Base-by-base conservation (phyloP, 2,329 filamentous ascomycete genomes). In the Elsinoe perseae region DNA sequence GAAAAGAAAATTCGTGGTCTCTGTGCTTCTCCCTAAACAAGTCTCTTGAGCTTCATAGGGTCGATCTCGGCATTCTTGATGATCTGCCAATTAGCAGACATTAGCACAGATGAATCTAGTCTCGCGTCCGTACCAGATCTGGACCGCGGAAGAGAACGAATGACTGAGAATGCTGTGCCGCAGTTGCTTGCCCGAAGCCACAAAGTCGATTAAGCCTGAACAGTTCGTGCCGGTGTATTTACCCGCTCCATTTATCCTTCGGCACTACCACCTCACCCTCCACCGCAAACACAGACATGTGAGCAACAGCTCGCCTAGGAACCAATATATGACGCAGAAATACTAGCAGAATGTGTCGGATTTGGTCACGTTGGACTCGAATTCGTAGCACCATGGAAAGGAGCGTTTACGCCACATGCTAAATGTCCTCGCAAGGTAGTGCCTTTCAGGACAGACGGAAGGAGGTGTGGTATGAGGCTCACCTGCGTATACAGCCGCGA, bases 271-370 rank as follows among this genome's bases (percentile, higher is more conserved):
- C 44, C 16, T 32, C 44, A 50, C 44, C 12, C 44, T 18, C 25
- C 44, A 50, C 16, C 25, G 44, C 25, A 30, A 30, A 50, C 44
- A 32, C 44, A 32, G 7, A 21, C 16, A 50, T 18, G 32, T 30
- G 44, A 5, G 27, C 40, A 44, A 44, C 14, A 18, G 44, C 44
- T 50, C 44, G 44, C 44, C 44, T 50, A 50, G 32, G 25, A 50
- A 25, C 10, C 44, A 50, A 50, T 50, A 50, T 9, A 50, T 50
- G 23, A 50, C 44, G 44, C 44, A 50, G 25, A 50, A 18, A 12
- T n/a, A n/a, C 25, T 14, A 32, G 32, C 44, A 32, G 5, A 4
- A n/a, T 50, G 25, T 30, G 44, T 50, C 25, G n/a, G 12, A 50
- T 50, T 14, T 25, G 44, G 44, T 48, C 43, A 10, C 16, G 40